Base-by-base conservation (phyloP, 2,329 filamentous ascomycete genomes). In the Moelleriella libera region DNA sequence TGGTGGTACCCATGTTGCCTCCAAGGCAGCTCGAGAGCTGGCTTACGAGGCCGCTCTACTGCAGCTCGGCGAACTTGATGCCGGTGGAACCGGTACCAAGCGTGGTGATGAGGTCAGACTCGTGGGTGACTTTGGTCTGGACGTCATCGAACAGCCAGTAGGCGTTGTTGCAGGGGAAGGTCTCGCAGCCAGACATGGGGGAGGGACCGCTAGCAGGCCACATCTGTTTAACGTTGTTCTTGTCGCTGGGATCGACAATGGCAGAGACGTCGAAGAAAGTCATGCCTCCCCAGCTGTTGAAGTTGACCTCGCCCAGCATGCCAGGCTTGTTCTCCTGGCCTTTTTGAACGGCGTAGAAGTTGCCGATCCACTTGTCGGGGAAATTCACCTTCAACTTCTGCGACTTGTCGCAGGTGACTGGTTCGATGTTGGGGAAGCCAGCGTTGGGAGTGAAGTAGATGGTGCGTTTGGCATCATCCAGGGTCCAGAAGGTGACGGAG, bases 201-300 rank as follows among this genome's bases (percentile, higher is more conserved):
- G 51, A 52, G 52, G 64, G 55, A 48, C 52, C 47, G 46, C 47
- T 55, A 48, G 58, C 59, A 30, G 75, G 74, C 63, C 63, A 77
- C 60, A 78, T 68, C 63, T 70, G 62, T 68, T 78, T 75, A 56
- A 79, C 67, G 54, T 72, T 72, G 52, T 69, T 49, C 53, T 62
- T 55, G 60, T 78, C 75, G 40, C 57, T 57, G 45, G 72, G 61
- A 60, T 73, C 63, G 55, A 77, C 71, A 52, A 79, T 78, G 58
- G 74, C 74, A 9, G 74, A 77, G 51, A 79, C 73, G 52, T 79
- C 75, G 49, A 75, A 79, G 68, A 70, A 79, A 49, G 70, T 76
- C 49, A 65, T 51, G 52, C 64, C 72, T 46, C 59, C 56, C 61
- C 61, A 75, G 57, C 69, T 72, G 47, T 69, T 63, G 57, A 73